Evolutionary conservation across 2,329 filamentous ascomycete species (phyloP).

Genomic region (Beauveria bassiana): DNA sequence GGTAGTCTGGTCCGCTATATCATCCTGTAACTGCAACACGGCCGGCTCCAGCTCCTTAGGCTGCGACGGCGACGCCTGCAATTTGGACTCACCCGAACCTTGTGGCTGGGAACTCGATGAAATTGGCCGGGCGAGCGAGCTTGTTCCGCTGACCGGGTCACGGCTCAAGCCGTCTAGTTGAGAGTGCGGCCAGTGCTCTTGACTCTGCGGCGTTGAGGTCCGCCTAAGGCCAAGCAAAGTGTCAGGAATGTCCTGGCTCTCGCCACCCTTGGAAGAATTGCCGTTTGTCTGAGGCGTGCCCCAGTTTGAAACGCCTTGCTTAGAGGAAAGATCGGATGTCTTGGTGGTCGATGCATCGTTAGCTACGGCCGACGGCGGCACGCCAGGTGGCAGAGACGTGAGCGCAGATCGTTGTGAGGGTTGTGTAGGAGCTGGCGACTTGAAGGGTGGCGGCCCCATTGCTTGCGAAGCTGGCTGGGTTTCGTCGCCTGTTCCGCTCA

Average conservation of each 20-base stretch:
- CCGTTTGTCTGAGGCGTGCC: conserved; percentile 71
- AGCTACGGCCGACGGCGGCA: conserved; percentile 50
- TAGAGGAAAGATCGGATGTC: conserved; percentile 63
- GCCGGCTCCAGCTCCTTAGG: conserved; percentile 39
- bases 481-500: conserved; percentile 48
- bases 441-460: conserved; percentile 40
- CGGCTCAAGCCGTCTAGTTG: conserved; percentile 46
- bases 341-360: conserved; percentile 96
- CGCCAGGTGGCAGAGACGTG: conserved; percentile 48
- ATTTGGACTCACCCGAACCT: conserved; percentile 3
- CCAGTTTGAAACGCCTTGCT: conserved; percentile 51
- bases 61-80: conserved; percentile 27
- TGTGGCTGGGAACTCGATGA: conserved; percentile 29
- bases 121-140: conserved; percentile 27
- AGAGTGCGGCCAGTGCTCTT: conserved; percentile 50
- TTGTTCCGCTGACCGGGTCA: conserved; percentile 20
- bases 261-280: conserved; percentile 20
- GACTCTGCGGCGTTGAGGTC: conserved; percentile 42
- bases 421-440: conserved; percentile 41
- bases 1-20: conserved; percentile 59
- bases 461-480: conserved; percentile 39
- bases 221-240: conserved; percentile 30
- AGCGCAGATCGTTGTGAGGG: conserved; percentile 58
- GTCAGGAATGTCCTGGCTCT: conserved; percentile 41
- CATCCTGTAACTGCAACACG: conserved; percentile 50